Evolutionary conservation across 371 early-diverging fungal genomes (phyloP), one percentile per base, ranked within the genome.

Genomic region (Lichtheimia hyalospora): DNA sequence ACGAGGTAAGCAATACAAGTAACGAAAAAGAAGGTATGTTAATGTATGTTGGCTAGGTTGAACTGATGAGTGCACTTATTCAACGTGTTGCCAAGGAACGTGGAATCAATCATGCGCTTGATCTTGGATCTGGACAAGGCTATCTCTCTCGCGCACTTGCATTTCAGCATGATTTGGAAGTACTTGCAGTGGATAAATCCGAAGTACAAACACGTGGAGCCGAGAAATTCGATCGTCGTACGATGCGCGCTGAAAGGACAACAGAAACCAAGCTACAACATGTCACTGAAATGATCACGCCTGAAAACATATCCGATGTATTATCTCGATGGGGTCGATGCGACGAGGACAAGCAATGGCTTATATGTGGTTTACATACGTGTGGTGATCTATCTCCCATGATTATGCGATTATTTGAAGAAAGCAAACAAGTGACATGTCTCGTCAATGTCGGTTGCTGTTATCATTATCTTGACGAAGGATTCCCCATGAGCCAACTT

Each of bases 371-470:
- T 3, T 74, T 95, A 13, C 94, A 95, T 60, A 84, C 95, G 0
- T 95, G 95, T 61, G 95, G 95, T 2, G 89, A 94, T 62, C 63
- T 95, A 49, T 82, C 91, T 4, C 83, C 84, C 49, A 79, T 85
- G 24, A 86, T 89, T 63, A 69, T 93, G 40, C 77, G 83, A 34
- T 69, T 91, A 25, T 95, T 91, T 70, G 73, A 83, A 7, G 72
- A 81, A 42, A 83, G 85, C 16, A 46, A 46, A 10, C 62, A 75
- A 41, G 90, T 92, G 1, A 65, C 69, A 0, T 85, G 86, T n/a
- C 68, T 94, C 14, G 92, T 89, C 34, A 82, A 83, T 62, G 93
- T 94, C 5, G 91, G 92, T 1, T 95, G 95, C 71, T 95, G 94
- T 69, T 93, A 94, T 69, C 92, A 95, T 73, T 84, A 75, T 54